phyloP scores from a whole-genome alignment of 1,284 basidiomycete species.

The Trichosporon asahii region DNA sequence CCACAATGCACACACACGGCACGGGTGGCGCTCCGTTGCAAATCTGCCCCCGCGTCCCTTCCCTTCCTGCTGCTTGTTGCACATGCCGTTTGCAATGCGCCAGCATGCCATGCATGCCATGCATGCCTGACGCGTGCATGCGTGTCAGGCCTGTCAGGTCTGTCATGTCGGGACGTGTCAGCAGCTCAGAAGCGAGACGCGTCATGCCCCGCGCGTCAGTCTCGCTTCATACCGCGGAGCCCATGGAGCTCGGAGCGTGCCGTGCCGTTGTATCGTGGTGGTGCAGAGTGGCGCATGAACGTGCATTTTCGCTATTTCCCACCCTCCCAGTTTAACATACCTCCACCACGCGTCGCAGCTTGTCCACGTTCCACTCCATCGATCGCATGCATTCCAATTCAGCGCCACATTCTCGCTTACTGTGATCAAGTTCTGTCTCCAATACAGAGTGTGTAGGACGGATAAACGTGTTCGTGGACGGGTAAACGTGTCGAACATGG shows the following conservation, averaged over 20 bases:
- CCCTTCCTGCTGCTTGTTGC: neutral
- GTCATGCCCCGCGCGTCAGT: neutral
- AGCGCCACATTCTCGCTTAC: neutral
- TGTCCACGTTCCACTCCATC: neutral
- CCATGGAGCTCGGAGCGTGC: no score
- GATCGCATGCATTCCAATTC: neutral
- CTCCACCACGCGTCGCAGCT: neutral
- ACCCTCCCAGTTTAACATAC: neutral
- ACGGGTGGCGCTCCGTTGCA: neutral
- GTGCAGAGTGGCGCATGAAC: neutral
- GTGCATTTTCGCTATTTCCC: neutral
- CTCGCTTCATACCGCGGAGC: neutral
- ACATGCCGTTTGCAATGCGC: neutral
- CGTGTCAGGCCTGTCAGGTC: no score
- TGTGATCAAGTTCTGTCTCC: neutral
- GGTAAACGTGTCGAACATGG: no score
- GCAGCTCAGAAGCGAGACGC: neutral
- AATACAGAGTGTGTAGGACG: no score
- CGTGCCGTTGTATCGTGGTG: no score
- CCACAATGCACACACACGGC: no score
- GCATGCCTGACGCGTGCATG: no score
- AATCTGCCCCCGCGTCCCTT: neutral
- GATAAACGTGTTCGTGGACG: no score
- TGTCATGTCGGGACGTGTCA: neutral
- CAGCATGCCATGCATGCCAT: neutral